Evolutionary conservation across 306 rosid genomes (phyloP).

Genomic region (Cucumis melo): DNA sequence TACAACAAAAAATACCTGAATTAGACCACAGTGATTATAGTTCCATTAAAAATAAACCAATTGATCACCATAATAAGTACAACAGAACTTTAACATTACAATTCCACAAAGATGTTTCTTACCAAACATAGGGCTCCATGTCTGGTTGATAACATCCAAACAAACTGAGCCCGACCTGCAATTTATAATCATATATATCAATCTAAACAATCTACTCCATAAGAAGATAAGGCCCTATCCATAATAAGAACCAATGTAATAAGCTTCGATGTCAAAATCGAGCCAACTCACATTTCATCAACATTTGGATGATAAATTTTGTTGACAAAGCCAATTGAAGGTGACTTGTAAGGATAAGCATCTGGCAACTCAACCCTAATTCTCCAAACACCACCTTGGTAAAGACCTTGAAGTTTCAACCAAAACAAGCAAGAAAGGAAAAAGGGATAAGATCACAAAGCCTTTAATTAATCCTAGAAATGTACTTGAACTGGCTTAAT

Average conservation of each 20-base stretch:
- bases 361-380: conserved; percentile 73
- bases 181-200: conserved; percentile 9
- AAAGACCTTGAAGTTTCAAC: conserved; percentile 48
- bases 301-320: conserved; percentile 91
- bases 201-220: conserved; percentile 2
- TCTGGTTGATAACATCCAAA: conserved; percentile 86
- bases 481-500: not conserved
- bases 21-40: conserved; percentile 1
- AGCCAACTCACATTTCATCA: conserved; percentile 68
- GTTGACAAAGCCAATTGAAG: conserved; percentile 76
- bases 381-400: conserved; percentile 80
- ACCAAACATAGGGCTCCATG: conserved; percentile 98
- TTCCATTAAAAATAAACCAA: not conserved
- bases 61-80: not conserved
- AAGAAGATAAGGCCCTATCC: not conserved
- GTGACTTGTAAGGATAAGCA: conserved; percentile 88
- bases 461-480: not conserved
- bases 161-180: conserved; percentile 86
- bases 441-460: not conserved
- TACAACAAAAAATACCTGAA: not conserved
- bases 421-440: not conserved
- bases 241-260: conserved; percentile 3
- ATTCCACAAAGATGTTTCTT: conserved; percentile 10
- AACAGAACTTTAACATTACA: not conserved
- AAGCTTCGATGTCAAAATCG: not conserved